These are phyloP conservation scores for Leccinum fuscescens DNA, from an alignment of 1,284 basidiomycete species.

Conservation along the genomic window DNA sequence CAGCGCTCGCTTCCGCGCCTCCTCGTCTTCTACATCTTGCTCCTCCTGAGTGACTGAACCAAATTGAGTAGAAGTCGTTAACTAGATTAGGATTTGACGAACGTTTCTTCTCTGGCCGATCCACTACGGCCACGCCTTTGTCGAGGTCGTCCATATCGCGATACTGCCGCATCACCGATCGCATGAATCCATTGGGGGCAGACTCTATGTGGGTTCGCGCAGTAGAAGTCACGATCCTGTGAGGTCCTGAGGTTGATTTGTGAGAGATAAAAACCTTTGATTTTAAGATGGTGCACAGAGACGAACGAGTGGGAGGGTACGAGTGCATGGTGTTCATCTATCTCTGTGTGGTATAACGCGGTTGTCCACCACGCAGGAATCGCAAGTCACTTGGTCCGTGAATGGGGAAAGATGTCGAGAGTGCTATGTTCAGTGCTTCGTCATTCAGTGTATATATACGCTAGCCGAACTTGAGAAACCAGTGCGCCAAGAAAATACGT, in stretches of 20 bases:
- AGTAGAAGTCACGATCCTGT: conserved; percentile 17
- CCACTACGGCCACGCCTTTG: conserved; percentile 10
- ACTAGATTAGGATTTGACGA: conserved; percentile 1
- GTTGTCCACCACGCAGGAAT: conserved; percentile 8
- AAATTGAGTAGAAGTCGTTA: not conserved
- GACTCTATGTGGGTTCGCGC: conserved; percentile 23
- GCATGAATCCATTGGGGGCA: conserved; percentile 16
- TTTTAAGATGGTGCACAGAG: not conserved
- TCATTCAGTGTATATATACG: conserved; percentile 6
- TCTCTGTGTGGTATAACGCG: not conserved
- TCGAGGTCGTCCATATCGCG: conserved; percentile 9
- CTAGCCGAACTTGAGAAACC: not conserved
- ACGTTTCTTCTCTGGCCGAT: conserved; percentile 23
- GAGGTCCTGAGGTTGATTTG: conserved; percentile 9
- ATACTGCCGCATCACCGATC: conserved; percentile 15
- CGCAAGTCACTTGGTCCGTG: conserved; percentile 8
- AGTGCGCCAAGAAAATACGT: conserved; percentile 13
- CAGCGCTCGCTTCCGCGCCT: conserved; percentile 44
- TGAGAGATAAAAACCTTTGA: conserved; percentile 5
- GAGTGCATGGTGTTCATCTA: conserved; percentile 15
- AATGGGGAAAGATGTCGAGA: not conserved
- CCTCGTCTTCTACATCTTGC: conserved; percentile 47
- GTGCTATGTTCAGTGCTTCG: not conserved
- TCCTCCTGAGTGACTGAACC: conserved; percentile 45
- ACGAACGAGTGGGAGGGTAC: conserved; percentile 8